Percentiles rank a stretch among this genome's conserved stretches.
phyloP scores from a whole-genome alignment of 768 basidiomycete genomes.

The Boletus fagicola region DNA sequence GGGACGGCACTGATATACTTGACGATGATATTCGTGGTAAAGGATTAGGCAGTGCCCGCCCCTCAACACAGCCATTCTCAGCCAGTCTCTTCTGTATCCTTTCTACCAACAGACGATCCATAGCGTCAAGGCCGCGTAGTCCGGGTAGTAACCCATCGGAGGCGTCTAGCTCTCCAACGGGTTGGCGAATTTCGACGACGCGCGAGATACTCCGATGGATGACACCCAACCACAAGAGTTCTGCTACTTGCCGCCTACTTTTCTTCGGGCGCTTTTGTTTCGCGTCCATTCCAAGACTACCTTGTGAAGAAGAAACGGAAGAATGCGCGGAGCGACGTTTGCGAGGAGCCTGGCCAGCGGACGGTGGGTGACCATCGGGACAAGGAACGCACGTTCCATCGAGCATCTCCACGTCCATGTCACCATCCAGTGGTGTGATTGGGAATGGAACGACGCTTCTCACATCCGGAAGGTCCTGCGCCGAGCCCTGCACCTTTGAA shows the following conservation, averaged over 20 bases:
- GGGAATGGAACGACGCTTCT: conserved; percentile 39
- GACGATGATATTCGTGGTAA: conserved; percentile 24
- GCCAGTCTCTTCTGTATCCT: conserved; percentile 33
- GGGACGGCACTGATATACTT: conserved; percentile 23
- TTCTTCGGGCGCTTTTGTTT: conserved; percentile 34
- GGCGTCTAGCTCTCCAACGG: not conserved
- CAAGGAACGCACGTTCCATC: conserved; percentile 23
- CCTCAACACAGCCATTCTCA: conserved; percentile 34
- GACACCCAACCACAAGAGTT: conserved; percentile 37
- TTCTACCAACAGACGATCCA: conserved; percentile 35
- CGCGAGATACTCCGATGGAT: conserved; percentile 36
- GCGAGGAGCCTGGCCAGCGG: conserved; percentile 14
- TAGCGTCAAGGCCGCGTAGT: conserved; percentile 19
- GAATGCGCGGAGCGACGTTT: conserved; percentile 37
- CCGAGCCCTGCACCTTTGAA: conserved; percentile 8
- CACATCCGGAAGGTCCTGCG: conserved; percentile 30
- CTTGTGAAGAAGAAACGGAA: conserved; percentile 25
- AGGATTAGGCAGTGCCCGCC: conserved; percentile 17
- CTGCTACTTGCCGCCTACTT: conserved; percentile 31
- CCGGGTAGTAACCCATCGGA: conserved; percentile 3
- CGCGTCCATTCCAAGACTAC: conserved; percentile 11
- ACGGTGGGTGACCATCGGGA: not conserved
- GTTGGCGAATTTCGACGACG: conserved; percentile 20
- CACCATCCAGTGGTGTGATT: conserved; percentile 24
- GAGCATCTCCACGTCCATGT: conserved; percentile 27